phyloP scores from a whole-genome alignment of 2,329 filamentous ascomycete genomes.

The Phialophora tarda region DNA sequence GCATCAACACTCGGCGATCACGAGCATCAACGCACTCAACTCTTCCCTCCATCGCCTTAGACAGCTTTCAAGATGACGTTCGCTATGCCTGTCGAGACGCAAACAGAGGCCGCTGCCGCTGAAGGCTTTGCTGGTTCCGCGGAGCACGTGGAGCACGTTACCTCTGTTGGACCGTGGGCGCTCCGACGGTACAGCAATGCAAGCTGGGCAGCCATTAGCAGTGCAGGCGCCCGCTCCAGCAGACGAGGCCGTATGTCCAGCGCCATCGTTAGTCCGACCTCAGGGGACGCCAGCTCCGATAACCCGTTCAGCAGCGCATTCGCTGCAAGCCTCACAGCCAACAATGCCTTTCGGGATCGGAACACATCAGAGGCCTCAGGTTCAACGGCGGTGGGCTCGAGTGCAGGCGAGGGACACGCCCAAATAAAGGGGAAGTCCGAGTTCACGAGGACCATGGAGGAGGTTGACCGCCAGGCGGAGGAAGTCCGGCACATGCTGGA shows the following conservation, averaged over 20 bases:
- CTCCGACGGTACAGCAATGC: constrained; percentile 6
- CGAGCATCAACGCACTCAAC: neutral
- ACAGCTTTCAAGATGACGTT: neutral
- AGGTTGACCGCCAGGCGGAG: constrained; percentile 10
- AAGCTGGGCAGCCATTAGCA: constrained; percentile 10
- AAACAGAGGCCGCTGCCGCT: neutral
- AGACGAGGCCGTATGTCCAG: constrained; percentile 10
- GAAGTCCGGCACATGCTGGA: constrained; percentile 1
- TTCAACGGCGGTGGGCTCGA: neutral
- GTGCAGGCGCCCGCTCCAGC: neutral
- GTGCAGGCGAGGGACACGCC: neutral
- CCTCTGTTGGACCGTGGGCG: constrained; percentile 9
- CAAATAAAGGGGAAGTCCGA: neutral
- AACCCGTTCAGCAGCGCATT: constrained; percentile 3
- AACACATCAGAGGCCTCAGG: constrained; percentile 1
- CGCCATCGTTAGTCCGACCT: neutral
- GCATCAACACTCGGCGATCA: neutral
- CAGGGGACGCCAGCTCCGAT: neutral
- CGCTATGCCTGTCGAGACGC: neutral
- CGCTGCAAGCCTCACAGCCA: neutral
- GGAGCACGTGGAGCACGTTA: constrained; percentile 4
- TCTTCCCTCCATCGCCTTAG: neutral
- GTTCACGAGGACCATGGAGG: constrained; percentile 8
- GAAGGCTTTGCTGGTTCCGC: neutral
- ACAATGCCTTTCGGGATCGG: neutral